phyloP scores from a whole-genome alignment of 2,329 filamentous ascomycete genomes.

The Ceratocystis lukuohia region DNA sequence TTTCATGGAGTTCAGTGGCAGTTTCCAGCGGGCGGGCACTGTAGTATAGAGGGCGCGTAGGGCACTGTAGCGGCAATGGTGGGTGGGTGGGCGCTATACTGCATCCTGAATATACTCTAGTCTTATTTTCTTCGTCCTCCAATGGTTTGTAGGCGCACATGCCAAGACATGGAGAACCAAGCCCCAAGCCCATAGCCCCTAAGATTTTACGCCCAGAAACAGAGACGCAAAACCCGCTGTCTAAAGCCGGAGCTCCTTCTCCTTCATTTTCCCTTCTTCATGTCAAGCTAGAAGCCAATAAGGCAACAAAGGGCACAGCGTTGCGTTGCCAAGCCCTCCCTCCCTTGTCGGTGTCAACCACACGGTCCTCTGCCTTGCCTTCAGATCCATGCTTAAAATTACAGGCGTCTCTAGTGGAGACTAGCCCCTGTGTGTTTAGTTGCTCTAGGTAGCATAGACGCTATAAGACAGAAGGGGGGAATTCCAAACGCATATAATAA shows the following conservation, averaged over 20 bases:
- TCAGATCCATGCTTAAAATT: background rate
- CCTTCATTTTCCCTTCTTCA: background rate
- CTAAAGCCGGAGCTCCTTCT: background rate
- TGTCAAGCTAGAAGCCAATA: background rate
- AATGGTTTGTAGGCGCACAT: background rate
- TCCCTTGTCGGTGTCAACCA: background rate
- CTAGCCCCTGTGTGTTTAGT: no score
- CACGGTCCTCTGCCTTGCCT: background rate
- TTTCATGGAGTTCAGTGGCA: background rate
- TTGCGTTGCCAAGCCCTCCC: background rate
- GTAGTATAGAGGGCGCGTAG: background rate
- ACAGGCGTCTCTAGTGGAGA: background rate
- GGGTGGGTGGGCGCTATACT: background rate
- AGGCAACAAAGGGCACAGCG: background rate
- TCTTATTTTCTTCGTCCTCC: background rate
- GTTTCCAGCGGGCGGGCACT: background rate
- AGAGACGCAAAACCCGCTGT: background rate
- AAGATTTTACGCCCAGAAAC: background rate
- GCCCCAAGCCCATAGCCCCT: background rate
- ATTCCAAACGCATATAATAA: background rate
- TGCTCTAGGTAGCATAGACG: background rate
- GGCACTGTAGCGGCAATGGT: no score
- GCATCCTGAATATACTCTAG: background rate
- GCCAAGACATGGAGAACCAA: background rate
- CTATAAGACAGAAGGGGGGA: background rate